Conservation (phyloP, 805 yeast genomes). For the Spathaspora passalidarum region DNA sequence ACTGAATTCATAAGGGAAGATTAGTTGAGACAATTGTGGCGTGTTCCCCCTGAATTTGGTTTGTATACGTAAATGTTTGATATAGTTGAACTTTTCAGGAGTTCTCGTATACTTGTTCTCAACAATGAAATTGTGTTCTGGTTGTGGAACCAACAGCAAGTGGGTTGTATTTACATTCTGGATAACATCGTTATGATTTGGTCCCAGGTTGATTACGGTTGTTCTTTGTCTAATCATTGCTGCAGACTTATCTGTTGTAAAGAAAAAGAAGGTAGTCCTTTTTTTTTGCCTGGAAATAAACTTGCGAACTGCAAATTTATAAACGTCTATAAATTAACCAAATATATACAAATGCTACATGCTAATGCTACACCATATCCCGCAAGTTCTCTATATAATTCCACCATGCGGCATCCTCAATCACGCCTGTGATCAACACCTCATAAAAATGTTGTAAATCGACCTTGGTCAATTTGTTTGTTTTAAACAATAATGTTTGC, state of each 20-base stretch:
- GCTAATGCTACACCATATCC: not conserved
- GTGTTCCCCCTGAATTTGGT: not conserved
- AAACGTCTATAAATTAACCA: too few relatives aligned
- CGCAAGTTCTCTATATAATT: constrained; percentile 1
- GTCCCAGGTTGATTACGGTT: constrained; percentile 26
- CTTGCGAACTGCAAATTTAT: too few relatives aligned
- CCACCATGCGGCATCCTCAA: constrained; percentile 8
- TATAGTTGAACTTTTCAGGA: constrained; percentile 11
- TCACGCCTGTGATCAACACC: constrained; percentile 1
- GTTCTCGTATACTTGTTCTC: constrained; percentile 17
- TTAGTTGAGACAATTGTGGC: constrained; percentile 10
- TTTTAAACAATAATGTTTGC: constrained; percentile 2
- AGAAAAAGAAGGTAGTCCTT: too few relatives aligned
- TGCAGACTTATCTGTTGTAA: not conserved
- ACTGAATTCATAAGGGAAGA: constrained; percentile 25
- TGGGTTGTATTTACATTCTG: constrained; percentile 11
- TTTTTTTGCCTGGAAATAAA: too few relatives aligned
- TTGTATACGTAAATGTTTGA: constrained; percentile 21
- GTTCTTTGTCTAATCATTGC: constrained; percentile 28
- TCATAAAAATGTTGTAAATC: constrained; percentile 8
- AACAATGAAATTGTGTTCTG: constrained; percentile 9
- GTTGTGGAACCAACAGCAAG: constrained; percentile 10
- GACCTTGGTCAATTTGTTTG: constrained; percentile 1
- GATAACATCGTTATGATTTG: constrained; percentile 23
- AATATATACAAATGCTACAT: too few relatives aligned